A percentile compares a stretch with the other conserved stretches of the same genome.
Evolutionary conservation across 805 yeast genomes (phyloP).

Genomic region (Yarrowia bubula): DNA sequence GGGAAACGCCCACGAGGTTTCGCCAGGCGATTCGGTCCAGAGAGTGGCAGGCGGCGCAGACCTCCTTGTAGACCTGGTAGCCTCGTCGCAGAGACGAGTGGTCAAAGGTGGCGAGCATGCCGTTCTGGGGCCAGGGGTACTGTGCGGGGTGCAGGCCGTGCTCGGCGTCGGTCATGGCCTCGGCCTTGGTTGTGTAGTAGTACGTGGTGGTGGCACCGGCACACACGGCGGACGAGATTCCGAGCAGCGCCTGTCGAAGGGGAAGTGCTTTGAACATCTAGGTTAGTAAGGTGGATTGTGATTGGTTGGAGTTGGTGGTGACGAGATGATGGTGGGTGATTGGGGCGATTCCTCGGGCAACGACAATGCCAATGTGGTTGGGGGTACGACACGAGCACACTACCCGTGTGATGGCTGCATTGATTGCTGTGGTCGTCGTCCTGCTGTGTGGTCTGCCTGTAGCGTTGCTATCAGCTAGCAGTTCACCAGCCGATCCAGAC

Average conservation of each 20-base stretch:
- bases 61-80: slow-evolving; percentile 97
- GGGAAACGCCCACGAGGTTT: slow-evolving; percentile 94
- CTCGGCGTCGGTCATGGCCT: slow-evolving; percentile 98
- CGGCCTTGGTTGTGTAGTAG: slow-evolving; percentile 81
- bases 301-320: no score
- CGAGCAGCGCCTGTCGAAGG: slow-evolving; percentile 28
- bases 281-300: no score
- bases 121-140: slow-evolving; percentile 90
- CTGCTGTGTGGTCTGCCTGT: no score
- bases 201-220: slow-evolving; percentile 67
- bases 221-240: slow-evolving; percentile 26
- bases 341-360: no score
- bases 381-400: no score
- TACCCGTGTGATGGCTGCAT: no score
- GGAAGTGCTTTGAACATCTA: slow-evolving; percentile 27
- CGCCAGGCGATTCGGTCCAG: slow-evolving; percentile 98
- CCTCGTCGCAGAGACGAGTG: slow-evolving; percentile 98
- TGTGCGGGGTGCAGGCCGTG: slow-evolving; percentile 97
- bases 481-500: no score
- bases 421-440: no score
- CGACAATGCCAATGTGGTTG: no score
- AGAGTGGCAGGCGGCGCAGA: slow-evolving; percentile 98
- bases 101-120: slow-evolving; percentile 81
- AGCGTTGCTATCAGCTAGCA: no score
- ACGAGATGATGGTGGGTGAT: no score